Conservation (phyloP, 2,329 filamentous ascomycete genomes). For the Clonostachys byssicola region DNA sequence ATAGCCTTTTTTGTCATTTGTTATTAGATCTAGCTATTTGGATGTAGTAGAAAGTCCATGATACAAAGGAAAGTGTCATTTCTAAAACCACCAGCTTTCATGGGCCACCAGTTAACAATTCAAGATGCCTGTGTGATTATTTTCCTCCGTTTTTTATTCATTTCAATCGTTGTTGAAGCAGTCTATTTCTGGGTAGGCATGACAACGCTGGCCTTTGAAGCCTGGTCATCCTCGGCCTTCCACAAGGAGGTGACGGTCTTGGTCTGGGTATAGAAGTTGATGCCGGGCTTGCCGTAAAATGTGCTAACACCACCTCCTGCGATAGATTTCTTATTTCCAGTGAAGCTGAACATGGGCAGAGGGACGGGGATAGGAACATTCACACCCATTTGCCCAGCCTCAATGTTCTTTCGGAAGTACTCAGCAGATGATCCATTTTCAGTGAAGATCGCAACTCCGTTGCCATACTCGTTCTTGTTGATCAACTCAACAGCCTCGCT, state of each 20-base stretch:
- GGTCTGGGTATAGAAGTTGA: constrained; percentile 87
- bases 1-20: too few relatives aligned
- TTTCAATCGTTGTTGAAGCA: too few relatives aligned
- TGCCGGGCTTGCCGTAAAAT: constrained; percentile 84
- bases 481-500: constrained; percentile 74
- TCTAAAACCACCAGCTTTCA: too few relatives aligned
- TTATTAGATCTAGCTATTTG: too few relatives aligned
- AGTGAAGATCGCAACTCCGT: constrained; percentile 77
- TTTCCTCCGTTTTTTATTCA: too few relatives aligned
- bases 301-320: constrained; percentile 84
- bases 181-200: too few relatives aligned
- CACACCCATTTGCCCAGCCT: constrained; percentile 76
- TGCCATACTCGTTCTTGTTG: constrained; percentile 78
- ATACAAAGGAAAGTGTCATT: too few relatives aligned
- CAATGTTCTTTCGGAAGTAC: constrained; percentile 69
- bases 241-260: constrained; percentile 80
- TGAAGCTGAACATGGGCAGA: constrained; percentile 63
- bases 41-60: too few relatives aligned
- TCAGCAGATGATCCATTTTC: constrained; percentile 67
- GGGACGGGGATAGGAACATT: constrained; percentile 71
- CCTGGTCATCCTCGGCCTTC: neutral
- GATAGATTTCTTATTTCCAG: constrained; percentile 74
- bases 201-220: too few relatives aligned
- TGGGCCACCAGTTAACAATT: too few relatives aligned
- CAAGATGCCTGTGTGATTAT: too few relatives aligned